Conservation (phyloP, 1,284 basidiomycete species). For the Cutaneotrichosporon sp. region DNA sequence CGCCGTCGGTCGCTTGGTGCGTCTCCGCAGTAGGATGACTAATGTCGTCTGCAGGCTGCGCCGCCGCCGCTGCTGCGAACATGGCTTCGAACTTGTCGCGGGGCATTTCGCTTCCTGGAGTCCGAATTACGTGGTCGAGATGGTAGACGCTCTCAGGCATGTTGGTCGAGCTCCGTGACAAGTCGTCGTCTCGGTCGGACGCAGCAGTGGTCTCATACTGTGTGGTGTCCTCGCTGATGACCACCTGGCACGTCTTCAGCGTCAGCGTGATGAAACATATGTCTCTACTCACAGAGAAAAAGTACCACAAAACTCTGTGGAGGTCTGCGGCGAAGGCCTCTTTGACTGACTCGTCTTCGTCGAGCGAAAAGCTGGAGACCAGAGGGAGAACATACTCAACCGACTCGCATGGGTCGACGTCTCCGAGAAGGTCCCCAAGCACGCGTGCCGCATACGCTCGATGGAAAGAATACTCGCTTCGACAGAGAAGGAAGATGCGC, state of each 20-base stretch:
- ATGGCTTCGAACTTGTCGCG: conserved; percentile 6
- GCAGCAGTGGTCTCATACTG: neutral
- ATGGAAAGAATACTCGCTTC: conserved; percentile 80
- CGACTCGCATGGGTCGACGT: conserved; percentile 80
- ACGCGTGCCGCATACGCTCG: conserved; percentile 79
- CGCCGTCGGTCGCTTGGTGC: neutral
- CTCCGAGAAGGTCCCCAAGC: conserved; percentile 69
- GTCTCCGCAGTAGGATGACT: neutral
- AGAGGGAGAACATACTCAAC: conserved; percentile 92
- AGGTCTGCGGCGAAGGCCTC: conserved; percentile 84
- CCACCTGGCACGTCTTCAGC: conserved; percentile 28
- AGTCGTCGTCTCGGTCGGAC: neutral
- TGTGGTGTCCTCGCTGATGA: conserved; percentile 20
- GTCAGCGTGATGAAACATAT: conserved; percentile 30
- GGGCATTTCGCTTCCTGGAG: conserved; percentile 8
- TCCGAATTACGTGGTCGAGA: conserved; percentile 12
- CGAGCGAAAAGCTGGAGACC: conserved; percentile 79
- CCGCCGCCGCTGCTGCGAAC: neutral
- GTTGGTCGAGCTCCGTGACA: neutral
- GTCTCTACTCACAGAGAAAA: conserved; percentile 65
- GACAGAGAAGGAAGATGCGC: conserved; percentile 89
- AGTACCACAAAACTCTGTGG: conserved; percentile 88
- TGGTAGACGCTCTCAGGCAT: conserved; percentile 13
- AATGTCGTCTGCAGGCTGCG: neutral
- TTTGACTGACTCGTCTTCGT: conserved; percentile 87